Base-by-base conservation (phyloP, 2,329 filamentous ascomycete genomes). In the Clarireedia homoeocarpa region DNA sequence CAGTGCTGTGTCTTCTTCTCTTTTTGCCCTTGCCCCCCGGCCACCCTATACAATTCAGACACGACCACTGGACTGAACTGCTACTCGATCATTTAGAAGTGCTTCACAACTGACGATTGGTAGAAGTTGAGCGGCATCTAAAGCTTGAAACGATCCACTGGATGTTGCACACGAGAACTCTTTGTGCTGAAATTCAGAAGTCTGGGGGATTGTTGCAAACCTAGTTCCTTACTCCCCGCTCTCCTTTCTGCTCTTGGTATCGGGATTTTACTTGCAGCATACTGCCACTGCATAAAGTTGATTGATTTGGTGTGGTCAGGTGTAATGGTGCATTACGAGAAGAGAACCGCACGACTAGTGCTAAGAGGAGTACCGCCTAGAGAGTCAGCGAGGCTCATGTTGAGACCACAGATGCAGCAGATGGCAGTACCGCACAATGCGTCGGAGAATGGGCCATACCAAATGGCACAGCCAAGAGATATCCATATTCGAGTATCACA, bases 271-370 rank as follows among this genome's bases (percentile, higher is more conserved):
- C 27, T 23, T 7, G 42, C 6, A 20, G 9, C n/a, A 20, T 20
- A 38, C 30, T 53, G 12, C 14, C 15, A 10, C 30, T 34, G 9
- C 12, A 20, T 14, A n/a, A 48, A 40, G 24, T 14, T 14, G 5
- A n/a, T 42, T 42, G 39, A 30, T 3, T 23, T 7, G n/a, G n/a
- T 20, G 26, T n/a, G 23, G 34, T n/a, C 3, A 20, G 14, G 17
- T n/a, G 48, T 6, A 39, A 53, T 54, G 51, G 51, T 54, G 15
- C 17, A 54, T 30, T 54, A 54, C 48, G 51, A 54, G 44, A 44
- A 54, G 14, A 54, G 51, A 54, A 54, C 47, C 24, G 30, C 51
- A 12, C 45, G 51, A 20, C 23, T 54, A n/a, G 51, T 54, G 23
- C 44, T 54, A 6, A 54, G 51, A 30, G 39, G 48, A n/a, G 23